Conservation (phyloP, 345 rosid genomes). For the Euphorbia lathyris region DNA sequence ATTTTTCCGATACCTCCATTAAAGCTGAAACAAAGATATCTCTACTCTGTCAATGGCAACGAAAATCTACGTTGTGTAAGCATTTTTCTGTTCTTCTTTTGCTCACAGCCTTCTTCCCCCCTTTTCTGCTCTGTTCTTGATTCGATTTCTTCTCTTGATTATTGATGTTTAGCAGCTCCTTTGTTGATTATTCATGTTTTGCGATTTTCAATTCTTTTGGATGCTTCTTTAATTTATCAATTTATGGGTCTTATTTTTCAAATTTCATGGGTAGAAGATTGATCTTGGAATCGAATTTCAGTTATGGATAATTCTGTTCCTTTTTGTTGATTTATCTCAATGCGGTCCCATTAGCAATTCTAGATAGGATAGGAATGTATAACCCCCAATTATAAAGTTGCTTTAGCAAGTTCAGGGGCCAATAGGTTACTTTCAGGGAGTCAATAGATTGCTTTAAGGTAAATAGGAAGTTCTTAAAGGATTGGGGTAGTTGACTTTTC, state of each 20-base stretch:
- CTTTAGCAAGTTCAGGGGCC: too few relatives aligned
- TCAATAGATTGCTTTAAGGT: too few relatives aligned
- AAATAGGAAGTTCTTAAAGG: too few relatives aligned
- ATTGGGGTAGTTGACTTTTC: too few relatives aligned
- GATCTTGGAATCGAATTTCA: neutral
- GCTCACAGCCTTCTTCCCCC: neutral
- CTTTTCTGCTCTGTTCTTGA: neutral
- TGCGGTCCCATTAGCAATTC: too few relatives aligned
- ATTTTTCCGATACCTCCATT: neutral
- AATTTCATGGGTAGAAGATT: neutral
- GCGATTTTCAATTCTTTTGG: neutral
- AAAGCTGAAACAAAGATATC: neutral
- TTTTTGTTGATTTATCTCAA: too few relatives aligned
- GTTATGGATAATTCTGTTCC: neutral
- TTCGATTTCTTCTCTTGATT: neutral
- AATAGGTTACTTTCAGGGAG: too few relatives aligned
- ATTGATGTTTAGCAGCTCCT: neutral
- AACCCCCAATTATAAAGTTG: too few relatives aligned
- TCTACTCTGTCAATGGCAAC: constrained; percentile 51
- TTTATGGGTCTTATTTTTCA: too few relatives aligned
- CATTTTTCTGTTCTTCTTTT: neutral
- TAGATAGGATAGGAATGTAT: too few relatives aligned
- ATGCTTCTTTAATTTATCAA: neutral
- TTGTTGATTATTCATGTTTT: neutral
- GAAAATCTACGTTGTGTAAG: constrained; percentile 62